Base-by-base conservation (phyloP, 106 monocot genomes). In the Dendrobium officinale region DNA sequence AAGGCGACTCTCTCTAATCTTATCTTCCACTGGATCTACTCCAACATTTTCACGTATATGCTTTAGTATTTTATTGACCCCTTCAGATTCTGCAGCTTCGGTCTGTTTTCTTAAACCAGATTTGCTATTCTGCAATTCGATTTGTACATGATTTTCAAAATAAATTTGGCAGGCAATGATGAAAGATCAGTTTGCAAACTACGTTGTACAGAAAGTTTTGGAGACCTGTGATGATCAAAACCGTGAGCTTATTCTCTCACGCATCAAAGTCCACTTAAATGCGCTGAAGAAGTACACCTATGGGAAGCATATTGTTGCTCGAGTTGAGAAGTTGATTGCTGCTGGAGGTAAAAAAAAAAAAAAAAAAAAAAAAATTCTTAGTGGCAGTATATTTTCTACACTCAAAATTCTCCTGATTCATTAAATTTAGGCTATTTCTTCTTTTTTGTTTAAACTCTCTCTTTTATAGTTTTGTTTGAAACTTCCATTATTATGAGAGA, bases 151-250 rank as follows among this genome's bases (percentile, higher is more conserved):
- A 5, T 47, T 76, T 19, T 76, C 17, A 22, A 48, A 48, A 2
- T 26, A 11, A 43, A 9, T 47, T 73, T 73, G 13, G 27, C 77
- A 77, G 81, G 81, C 73, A 47, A 81, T 81, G 81, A 81, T 81
- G 81, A 81, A 72, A 58, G 81, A 80, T 49, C 80, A 80, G 43
- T 80, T 80, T 80, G 80, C 29, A 15, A 80, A 80, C 48, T 80
- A 80, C n/a, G 80, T 80, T 26, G 80, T 80, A 31, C 80, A 80
- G 68, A 80, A 80, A 17, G 72, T 80, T 72, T 44, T 81, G 73
- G 81, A 81, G 56, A 81, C 81, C 31, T 81, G 81, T 24, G 33
- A 74, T 81, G 81, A 81, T 75, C 55, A 75, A 20, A 47, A 81
- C 11, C 73, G 81, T 31, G 81, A 81, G 42, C 54, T 81, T 20